A percentile compares a stretch with the other conserved stretches of the same genome.
Conservation (phyloP, 345 rosid species). For the Syzygium aqueum region DNA sequence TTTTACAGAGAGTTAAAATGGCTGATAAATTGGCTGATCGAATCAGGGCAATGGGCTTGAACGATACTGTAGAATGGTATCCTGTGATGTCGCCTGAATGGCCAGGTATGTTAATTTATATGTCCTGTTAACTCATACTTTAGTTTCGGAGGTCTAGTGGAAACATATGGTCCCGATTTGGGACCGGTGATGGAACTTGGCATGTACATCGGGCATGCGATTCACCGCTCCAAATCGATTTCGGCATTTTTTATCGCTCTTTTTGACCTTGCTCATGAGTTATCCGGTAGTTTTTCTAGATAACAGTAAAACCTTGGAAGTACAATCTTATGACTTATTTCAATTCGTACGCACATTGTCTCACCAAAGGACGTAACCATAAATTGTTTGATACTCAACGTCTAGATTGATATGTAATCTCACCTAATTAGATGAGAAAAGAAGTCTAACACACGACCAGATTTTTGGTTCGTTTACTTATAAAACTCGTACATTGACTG, state of each 20-base stretch:
- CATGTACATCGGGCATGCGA: not conserved
- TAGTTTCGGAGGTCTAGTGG: not conserved
- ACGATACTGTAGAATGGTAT: not conserved
- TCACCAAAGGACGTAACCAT: fast-evolving
- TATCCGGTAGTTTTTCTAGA: not conserved
- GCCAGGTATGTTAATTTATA: not conserved
- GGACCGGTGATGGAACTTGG: not conserved
- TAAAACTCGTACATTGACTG: not conserved
- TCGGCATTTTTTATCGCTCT: not conserved
- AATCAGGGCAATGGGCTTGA: not conserved
- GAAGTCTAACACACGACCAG: not conserved
- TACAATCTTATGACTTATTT: not conserved
- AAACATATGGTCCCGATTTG: not conserved
- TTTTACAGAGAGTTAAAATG: not conserved
- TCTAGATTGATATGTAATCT: not conserved
- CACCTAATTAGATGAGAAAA: not conserved
- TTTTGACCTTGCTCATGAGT: not conserved
- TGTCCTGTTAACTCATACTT: not conserved
- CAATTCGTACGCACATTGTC: not conserved
- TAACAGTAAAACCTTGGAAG: not conserved
- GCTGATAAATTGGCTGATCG: not conserved
- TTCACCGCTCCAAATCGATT: not conserved
- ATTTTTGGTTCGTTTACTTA: too few species aligned
- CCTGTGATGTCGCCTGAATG: not conserved
- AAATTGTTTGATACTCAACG: not conserved